Base-by-base conservation (phyloP, 495 filamentous ascomycete species). In the Aspergillus egyptiacus region DNA sequence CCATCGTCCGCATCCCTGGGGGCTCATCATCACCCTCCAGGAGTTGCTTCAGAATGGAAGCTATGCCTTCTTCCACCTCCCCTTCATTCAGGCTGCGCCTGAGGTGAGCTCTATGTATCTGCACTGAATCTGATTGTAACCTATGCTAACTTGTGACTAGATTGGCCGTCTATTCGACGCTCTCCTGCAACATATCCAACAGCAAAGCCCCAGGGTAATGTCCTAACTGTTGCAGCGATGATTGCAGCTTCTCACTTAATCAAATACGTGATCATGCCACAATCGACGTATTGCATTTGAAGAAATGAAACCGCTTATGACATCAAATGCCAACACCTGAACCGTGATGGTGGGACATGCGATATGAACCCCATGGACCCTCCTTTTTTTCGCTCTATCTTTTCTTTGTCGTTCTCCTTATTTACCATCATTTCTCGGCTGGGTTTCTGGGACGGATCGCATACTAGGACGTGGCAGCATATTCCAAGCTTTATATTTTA, bases 1-100 rank as follows among this genome's bases (percentile, higher is more conserved):
- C 14, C 88, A 87, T 64, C 88, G 91, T 62, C 93, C 93, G 24
- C 94, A 97, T 63, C 91, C 93, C 11, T 99, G 93, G 93, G 93
- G 93, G 13, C 67, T 97, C 32, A 87, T 96, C 64, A 84, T 95
- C 48, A 95, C 89, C 17, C 76, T 94, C 39, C 70, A 94, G 35
- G 94, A 97, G 70, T 74, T 99, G 36, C 74, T 95, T 47, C 93
- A 95, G 71, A 96, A 95, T 60, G 81, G 84, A 34, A 85, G 79
- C 57, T 90, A 88, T 58, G 78, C 81, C 56, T 91, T 99, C 74
- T 99, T 93, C 75, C 85, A 89, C 33, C 75, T 96, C 51, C 87
- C 87, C 33, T 96, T 95, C 51, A 87, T 96, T 70, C 91, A 94
- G 71, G 78, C 81, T 54, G 80, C 83, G 37, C 88, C 88, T 40